A percentile compares a stretch with the other conserved stretches of the same genome.
Evolutionary conservation across 2,329 filamentous ascomycete species (phyloP).

Genomic region (Fonsecaea pugnacius): DNA sequence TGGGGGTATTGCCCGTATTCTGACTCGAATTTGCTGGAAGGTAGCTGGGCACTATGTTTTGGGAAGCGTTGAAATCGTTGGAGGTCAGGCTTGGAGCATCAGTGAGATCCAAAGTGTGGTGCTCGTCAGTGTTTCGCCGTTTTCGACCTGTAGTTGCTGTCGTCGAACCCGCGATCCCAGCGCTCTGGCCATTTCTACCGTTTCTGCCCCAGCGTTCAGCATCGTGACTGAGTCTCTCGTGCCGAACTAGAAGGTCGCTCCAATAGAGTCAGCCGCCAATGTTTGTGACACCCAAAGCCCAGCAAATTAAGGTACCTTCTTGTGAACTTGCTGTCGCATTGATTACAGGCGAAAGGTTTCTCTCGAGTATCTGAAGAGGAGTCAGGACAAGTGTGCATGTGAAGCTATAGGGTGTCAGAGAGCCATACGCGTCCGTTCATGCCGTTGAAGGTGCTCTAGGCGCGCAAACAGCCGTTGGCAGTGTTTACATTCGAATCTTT

Average conservation of each 20-base stretch:
- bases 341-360: constrained; percentile 47
- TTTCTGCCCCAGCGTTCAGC: constrained; percentile 25
- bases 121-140: constrained; percentile 16
- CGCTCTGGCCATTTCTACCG: constrained; percentile 37
- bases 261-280: constrained; percentile 10
- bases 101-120: constrained; percentile 13
- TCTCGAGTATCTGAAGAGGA: constrained; percentile 42
- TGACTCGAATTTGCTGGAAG: constrained; percentile 19
- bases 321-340: constrained; percentile 50
- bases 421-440: constrained; percentile 44
- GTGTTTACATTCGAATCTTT: constrained; percentile 43
- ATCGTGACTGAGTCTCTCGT: constrained; percentile 47
- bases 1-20: constrained; percentile 19
- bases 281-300: constrained; percentile 18
- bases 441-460: constrained; percentile 48
- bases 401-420: not conserved
- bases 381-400: not conserved
- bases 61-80: constrained; percentile 26
- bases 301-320: constrained; percentile 43
- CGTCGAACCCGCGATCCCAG: constrained; percentile 32
- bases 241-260: constrained; percentile 48
- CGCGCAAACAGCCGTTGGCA: constrained; percentile 41
- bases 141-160: constrained; percentile 13
- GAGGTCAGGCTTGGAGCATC: constrained; percentile 19
- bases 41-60: constrained; percentile 29